These are phyloP conservation scores for Neofusicoccum umdonicola DNA, from an alignment of 2,329 filamentous ascomycete genomes.

Conservation along the genomic window DNA sequence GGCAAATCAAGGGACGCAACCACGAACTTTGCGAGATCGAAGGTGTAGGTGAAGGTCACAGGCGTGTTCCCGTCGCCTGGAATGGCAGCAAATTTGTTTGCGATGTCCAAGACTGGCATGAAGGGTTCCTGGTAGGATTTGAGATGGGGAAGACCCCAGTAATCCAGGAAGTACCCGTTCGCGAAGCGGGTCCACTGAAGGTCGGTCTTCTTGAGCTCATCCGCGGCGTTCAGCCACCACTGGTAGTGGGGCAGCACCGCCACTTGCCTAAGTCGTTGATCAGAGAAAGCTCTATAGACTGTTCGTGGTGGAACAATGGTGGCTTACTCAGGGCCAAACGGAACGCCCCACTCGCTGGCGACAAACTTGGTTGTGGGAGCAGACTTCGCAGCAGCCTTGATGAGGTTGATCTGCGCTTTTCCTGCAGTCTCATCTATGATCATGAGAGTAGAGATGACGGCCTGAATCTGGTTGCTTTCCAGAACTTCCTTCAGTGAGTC, in stretches of 20 bases:
- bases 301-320: not conserved
- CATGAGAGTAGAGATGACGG: constrained; percentile 44
- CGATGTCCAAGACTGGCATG: constrained; percentile 21
- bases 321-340: not conserved
- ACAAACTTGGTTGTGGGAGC: constrained; percentile 42
- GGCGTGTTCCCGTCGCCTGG: constrained; percentile 48
- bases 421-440: constrained; percentile 29
- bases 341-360: constrained; percentile 42
- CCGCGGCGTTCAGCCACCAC: not conserved
- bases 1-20: constrained; percentile 40
- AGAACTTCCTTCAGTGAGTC: constrained; percentile 27
- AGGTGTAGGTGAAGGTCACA: constrained; percentile 49
- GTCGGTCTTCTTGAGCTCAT: constrained; percentile 23
- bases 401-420: constrained; percentile 43
- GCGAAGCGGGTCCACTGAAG: constrained; percentile 29
- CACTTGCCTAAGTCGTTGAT: not conserved
- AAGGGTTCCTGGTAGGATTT: constrained; percentile 21
- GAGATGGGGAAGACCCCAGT: constrained; percentile 29
- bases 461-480: constrained; percentile 43
- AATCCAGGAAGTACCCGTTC: constrained; percentile 33
- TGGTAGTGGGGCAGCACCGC: not conserved
- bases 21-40: constrained; percentile 50
- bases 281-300: not conserved
- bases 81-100: constrained; percentile 40
- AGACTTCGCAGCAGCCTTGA: constrained; percentile 45